These are phyloP conservation scores for Pyrenochaeta sp. DNA, from an alignment of 2,329 filamentous ascomycete species.

Conservation along the genomic window DNA sequence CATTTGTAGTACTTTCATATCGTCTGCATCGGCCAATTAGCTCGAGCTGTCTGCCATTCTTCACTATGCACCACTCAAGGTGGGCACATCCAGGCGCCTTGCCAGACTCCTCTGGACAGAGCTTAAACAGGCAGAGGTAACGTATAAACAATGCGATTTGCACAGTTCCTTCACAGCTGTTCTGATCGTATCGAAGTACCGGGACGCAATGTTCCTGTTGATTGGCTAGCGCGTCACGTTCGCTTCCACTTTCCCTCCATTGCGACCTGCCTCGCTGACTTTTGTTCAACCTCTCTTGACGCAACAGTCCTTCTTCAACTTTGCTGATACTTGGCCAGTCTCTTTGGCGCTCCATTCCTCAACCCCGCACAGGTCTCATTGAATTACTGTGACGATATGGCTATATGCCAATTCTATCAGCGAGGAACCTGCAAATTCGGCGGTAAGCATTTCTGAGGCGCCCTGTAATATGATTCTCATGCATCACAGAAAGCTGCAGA, in stretches of 20 bases:
- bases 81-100: slow-evolving; percentile 19
- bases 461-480: slow-evolving; percentile 11
- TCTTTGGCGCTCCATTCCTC: slow-evolving; percentile 7
- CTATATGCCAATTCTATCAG: slow-evolving; percentile 70
- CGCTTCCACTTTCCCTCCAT: slow-evolving; percentile 22
- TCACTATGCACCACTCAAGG: slow-evolving; percentile 25
- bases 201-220: slow-evolving; percentile 17
- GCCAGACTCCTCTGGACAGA: slow-evolving; percentile 1
- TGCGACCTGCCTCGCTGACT: slow-evolving; percentile 11
- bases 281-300: slow-evolving; percentile 8
- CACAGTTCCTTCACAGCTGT: slow-evolving; percentile 8
- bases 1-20: neutral
- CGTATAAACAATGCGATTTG: slow-evolving; percentile 15
- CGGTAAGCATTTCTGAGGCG: slow-evolving; percentile 54
- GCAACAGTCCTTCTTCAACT: slow-evolving; percentile 9
- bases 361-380: neutral
- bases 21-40: slow-evolving; percentile 12
- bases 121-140: slow-evolving; percentile 29
- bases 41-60: neutral
- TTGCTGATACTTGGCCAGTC: slow-evolving; percentile 23
- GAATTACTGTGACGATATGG: slow-evolving; percentile 38
- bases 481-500: slow-evolving; percentile 63
- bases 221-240: slow-evolving; percentile 34
- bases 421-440: slow-evolving; percentile 72
- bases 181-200: slow-evolving; percentile 4